These are phyloP conservation scores for Nicotiana obtusifolia DNA, from an alignment of 257 asterid genomes.

Conservation along the genomic window DNA sequence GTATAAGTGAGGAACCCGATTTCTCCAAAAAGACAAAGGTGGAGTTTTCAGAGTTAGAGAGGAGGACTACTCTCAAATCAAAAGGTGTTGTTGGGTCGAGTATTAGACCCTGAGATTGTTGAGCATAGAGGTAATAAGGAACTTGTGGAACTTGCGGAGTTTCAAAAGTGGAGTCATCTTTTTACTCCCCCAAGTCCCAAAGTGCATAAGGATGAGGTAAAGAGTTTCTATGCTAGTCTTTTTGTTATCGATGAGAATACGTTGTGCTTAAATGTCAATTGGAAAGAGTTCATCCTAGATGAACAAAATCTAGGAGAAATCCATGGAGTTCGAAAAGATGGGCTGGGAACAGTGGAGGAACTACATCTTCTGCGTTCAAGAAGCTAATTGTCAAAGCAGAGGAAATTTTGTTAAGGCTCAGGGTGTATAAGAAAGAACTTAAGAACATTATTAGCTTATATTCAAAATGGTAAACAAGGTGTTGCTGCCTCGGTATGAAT, in stretches of 20 bases:
- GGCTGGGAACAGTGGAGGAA: background rate
- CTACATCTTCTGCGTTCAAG: too few relatives aligned
- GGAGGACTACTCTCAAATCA: too few relatives aligned
- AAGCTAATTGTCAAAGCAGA: too few relatives aligned
- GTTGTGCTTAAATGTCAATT: too few relatives aligned
- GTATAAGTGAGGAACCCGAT: background rate
- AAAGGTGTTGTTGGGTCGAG: background rate
- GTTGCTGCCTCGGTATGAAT: background rate
- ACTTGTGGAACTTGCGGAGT: background rate
- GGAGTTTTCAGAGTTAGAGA: background rate
- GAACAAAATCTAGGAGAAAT: too few relatives aligned
- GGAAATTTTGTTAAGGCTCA: background rate
- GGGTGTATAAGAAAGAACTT: too few relatives aligned
- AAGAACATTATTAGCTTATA: background rate
- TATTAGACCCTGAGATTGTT: background rate
- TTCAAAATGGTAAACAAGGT: background rate
- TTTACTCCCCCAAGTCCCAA: background rate
- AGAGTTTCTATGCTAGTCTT: background rate
- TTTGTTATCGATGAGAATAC: too few relatives aligned
- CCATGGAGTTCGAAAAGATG: background rate
- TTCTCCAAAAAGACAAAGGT: background rate
- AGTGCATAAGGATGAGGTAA: background rate
- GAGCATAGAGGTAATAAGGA: background rate
- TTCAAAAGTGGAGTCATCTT: background rate
- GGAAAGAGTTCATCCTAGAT: background rate